These are phyloP conservation scores for Xerocomus amazonicus DNA, from an alignment of 1,284 basidiomycete species.

Conservation along the genomic window DNA sequence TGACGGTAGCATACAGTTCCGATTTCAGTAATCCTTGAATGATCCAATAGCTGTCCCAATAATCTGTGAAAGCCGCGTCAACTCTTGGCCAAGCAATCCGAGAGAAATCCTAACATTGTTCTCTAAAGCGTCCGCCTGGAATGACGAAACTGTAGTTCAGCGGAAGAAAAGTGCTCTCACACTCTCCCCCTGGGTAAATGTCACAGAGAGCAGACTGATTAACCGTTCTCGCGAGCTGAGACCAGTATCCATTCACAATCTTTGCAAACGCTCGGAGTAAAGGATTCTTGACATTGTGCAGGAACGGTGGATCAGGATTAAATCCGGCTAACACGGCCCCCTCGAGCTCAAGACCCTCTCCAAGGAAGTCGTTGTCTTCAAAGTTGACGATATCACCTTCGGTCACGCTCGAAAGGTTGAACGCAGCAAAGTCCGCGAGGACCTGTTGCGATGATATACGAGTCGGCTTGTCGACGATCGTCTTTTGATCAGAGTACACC, in stretches of 20 bases:
- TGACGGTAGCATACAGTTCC: slow-evolving; percentile 69
- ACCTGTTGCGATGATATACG: slow-evolving; percentile 61
- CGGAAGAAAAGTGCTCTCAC: slow-evolving; percentile 83
- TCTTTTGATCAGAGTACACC: slow-evolving; percentile 81
- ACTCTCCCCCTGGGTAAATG: slow-evolving; percentile 43
- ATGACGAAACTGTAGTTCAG: slow-evolving; percentile 89
- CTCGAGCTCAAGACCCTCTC: slow-evolving; percentile 83
- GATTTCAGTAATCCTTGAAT: slow-evolving; percentile 79
- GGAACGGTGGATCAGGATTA: slow-evolving; percentile 60
- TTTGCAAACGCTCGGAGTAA: slow-evolving; percentile 71
- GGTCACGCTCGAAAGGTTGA: slow-evolving; percentile 46
- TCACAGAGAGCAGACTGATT: slow-evolving; percentile 70
- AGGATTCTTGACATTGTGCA: slow-evolving; percentile 70
- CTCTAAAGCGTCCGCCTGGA: slow-evolving; percentile 75
- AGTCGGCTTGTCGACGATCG: slow-evolving; percentile 90
- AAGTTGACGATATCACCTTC: slow-evolving; percentile 65
- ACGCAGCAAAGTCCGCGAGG: slow-evolving; percentile 63
- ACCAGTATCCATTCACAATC: slow-evolving; percentile 82
- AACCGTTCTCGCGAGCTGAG: slow-evolving; percentile 71
- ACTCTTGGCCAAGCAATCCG: slow-evolving; percentile 6
- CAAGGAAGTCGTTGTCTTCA: slow-evolving; percentile 73
- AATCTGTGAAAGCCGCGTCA: slow-evolving; percentile 42
- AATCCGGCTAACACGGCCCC: slow-evolving; percentile 63
- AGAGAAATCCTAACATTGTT: slow-evolving; percentile 47
- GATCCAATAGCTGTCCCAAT: slow-evolving; percentile 89